Evolutionary conservation across 1,284 basidiomycete genomes (phyloP).

Genomic region (Xerocomus amazonicus): DNA sequence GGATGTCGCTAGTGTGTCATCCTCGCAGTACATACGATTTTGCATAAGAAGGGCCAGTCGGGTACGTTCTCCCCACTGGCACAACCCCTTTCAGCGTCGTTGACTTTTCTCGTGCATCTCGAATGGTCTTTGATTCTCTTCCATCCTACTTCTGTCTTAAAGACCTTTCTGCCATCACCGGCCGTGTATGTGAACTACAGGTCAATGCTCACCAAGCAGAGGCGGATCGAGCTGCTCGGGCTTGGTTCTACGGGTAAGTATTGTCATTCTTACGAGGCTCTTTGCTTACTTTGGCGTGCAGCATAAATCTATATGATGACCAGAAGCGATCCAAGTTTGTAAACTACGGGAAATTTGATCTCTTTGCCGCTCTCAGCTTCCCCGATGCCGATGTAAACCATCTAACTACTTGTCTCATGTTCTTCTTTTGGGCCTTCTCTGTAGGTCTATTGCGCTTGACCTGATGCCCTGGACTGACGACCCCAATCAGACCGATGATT

Average conservation of each 20-base stretch:
- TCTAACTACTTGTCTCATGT: conserved; percentile 42
- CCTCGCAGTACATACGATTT: conserved; percentile 15
- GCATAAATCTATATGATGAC: conserved; percentile 34
- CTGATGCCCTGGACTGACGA: conserved; percentile 8
- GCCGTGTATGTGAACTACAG: conserved; percentile 34
- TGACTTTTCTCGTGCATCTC: conserved; percentile 10
- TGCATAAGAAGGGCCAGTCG: conserved; percentile 30
- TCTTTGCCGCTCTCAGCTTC: conserved; percentile 42
- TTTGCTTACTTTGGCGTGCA: conserved; percentile 5
- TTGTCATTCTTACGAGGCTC: not conserved
- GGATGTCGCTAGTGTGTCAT: conserved; percentile 20
- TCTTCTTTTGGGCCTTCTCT: conserved; percentile 47
- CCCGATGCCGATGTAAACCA: conserved; percentile 44
- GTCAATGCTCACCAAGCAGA: conserved; percentile 31
- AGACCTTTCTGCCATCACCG: conserved; percentile 35
- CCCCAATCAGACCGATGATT: conserved; percentile 37
- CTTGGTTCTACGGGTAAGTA: conserved; percentile 30
- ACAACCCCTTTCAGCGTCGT: conserved; percentile 29
- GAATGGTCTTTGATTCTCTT: conserved; percentile 29
- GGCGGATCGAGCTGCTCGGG: conserved; percentile 31
- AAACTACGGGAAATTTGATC: conserved; percentile 42
- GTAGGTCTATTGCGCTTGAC: conserved; percentile 24
- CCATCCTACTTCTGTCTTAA: conserved; percentile 32
- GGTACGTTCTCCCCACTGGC: conserved; percentile 2
- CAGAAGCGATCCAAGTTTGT: conserved; percentile 31